Conservation (phyloP, 176 grass and related monocot genomes). For the Avena atlantica region DNA sequence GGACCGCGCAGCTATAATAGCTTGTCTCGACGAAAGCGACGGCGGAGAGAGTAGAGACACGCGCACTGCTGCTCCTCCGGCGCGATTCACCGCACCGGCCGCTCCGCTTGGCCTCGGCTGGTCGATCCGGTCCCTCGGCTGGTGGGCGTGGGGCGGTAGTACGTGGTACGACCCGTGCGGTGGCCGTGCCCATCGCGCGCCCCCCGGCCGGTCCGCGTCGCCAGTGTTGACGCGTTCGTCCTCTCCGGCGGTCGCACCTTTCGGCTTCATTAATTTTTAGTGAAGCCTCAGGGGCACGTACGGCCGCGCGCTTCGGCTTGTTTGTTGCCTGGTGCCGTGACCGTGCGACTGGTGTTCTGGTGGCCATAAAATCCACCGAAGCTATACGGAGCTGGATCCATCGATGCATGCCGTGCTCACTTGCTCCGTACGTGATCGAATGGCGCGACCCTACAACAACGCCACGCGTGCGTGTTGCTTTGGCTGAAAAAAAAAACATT, state of each 20-base stretch:
- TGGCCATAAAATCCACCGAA: neutral
- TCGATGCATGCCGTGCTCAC: no score
- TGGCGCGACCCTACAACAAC: no score
- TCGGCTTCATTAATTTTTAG: neutral
- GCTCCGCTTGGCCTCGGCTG: neutral
- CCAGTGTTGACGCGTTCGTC: conserved; percentile 20
- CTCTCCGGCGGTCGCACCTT: conserved; percentile 6
- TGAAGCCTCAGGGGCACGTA: neutral
- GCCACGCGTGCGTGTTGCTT: neutral
- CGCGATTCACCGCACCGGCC: neutral
- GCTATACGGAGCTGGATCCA: no score
- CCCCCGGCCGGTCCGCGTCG: neutral
- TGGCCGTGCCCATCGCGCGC: neutral
- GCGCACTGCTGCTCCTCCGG: neutral
- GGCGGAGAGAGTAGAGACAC: neutral
- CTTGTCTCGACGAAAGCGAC: neutral
- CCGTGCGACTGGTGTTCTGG: neutral
- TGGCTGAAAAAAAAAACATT: neutral
- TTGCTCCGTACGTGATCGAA: no score
- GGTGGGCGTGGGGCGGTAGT: neutral
- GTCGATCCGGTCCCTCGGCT: neutral
- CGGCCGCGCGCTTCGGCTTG: neutral
- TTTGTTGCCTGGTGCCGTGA: neutral
- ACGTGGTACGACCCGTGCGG: neutral
- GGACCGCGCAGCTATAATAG: neutral